Conservation (phyloP, 306 rosid genomes). For the Fragaria iinumae region DNA sequence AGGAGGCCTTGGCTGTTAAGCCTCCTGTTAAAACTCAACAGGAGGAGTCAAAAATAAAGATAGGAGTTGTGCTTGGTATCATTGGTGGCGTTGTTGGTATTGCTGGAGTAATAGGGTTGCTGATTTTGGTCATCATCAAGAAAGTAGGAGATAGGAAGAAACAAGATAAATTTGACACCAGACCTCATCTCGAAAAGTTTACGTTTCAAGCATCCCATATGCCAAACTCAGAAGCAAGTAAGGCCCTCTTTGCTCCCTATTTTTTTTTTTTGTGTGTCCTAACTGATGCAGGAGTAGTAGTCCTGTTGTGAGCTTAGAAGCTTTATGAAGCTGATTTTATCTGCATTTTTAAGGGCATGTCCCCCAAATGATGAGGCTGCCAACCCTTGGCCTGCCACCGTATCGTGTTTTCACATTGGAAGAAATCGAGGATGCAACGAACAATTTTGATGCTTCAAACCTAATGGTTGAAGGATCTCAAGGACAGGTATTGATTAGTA, state of each 20-base stretch:
- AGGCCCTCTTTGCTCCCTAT: slow-evolving; percentile 22
- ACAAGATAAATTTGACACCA: slow-evolving; percentile 26
- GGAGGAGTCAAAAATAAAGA: slow-evolving; percentile 36
- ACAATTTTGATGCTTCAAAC: slow-evolving; percentile 60
- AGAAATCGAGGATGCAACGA: slow-evolving; percentile 83
- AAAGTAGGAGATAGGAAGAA: slow-evolving; percentile 34
- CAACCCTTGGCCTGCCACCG: slow-evolving; percentile 57
- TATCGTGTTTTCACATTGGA: slow-evolving; percentile 62
- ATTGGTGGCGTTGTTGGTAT: slow-evolving; percentile 52
- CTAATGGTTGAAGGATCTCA: slow-evolving; percentile 54
- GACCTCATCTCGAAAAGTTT: slow-evolving; percentile 42
- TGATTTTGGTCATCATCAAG: slow-evolving; percentile 42
- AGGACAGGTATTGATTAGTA: slow-evolving; percentile 45
- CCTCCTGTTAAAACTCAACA: slow-evolving; percentile 37
- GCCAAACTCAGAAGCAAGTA: slow-evolving; percentile 52
- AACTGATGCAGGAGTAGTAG: neutral
- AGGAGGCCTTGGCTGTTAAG: slow-evolving; percentile 59
- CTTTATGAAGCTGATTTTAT: neutral
- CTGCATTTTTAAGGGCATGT: slow-evolving; percentile 41
- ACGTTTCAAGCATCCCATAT: slow-evolving; percentile 33
- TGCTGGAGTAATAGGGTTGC: slow-evolving; percentile 38
- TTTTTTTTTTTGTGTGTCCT: neutral
- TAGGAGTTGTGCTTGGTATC: slow-evolving; percentile 48
- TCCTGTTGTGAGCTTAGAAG: neutral
- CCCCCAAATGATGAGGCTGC: slow-evolving; percentile 46